These are phyloP conservation scores for Fragaria ananassa DNA, from an alignment of 306 rosid genomes.

Conservation along the genomic window DNA sequence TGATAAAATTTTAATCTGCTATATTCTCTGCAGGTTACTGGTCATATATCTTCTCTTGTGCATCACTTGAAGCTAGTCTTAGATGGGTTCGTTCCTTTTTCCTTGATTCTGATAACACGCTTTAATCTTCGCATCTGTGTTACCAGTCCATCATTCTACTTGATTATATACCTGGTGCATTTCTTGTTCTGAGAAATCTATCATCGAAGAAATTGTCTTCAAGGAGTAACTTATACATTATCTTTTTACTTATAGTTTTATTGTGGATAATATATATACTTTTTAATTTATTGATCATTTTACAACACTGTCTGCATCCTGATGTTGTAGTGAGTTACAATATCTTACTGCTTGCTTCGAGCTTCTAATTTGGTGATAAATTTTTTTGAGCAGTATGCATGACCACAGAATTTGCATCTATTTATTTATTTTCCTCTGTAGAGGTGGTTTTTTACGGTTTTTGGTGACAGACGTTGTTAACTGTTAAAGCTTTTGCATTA, in stretches of 20 bases:
- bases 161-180: background rate
- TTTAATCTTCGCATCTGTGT: background rate
- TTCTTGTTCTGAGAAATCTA: background rate
- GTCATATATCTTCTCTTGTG: slow-evolving; percentile 96
- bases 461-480: background rate
- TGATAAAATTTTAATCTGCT: background rate
- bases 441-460: background rate
- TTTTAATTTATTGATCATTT: background rate
- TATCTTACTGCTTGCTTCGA: background rate
- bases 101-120: background rate
- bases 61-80: slow-evolving; percentile 95
- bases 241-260: no score
- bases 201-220: background rate
- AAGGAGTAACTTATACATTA: background rate
- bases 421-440: background rate
- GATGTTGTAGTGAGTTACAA: background rate
- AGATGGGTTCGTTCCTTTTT: slow-evolving; percentile 74
- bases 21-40: slow-evolving; percentile 66
- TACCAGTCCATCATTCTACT: background rate
- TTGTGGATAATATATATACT: background rate
- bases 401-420: background rate
- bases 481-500: slow-evolving; percentile 17
- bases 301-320: background rate
- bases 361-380: background rate
- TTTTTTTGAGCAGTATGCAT: background rate